A percentile compares a stretch with the other conserved stretches of the same genome.
Conservation (phyloP, 2,329 filamentous ascomycete genomes). For the Aaosphaeria arxii region DNA sequence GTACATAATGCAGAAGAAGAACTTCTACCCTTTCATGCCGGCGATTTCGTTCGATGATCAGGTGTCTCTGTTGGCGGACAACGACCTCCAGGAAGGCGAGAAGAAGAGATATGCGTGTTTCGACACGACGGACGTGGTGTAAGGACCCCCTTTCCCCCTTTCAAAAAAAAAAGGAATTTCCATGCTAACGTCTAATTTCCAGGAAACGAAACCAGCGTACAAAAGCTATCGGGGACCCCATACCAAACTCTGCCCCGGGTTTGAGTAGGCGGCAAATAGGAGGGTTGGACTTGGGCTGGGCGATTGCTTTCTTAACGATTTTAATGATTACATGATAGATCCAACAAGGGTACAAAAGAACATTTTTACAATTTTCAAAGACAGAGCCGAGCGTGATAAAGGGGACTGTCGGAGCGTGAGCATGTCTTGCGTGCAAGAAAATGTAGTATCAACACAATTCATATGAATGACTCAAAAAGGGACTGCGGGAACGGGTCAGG, state of each 20-base stretch:
- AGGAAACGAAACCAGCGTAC: neutral
- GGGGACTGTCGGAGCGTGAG: no score
- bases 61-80: constrained; percentile 27
- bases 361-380: no score
- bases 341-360: no score
- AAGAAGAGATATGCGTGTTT: constrained; percentile 25
- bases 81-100: constrained; percentile 30
- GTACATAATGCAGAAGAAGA: constrained; percentile 25
- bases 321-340: no score
- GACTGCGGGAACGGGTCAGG: no score
- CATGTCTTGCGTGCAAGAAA: no score
- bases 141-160: constrained; percentile 5
- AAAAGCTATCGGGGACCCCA: neutral
- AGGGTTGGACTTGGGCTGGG: no score
- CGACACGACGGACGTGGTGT: constrained; percentile 27
- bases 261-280: no score
- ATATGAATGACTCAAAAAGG: no score
- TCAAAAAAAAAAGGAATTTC: neutral
- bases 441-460: no score
- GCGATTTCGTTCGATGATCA: constrained; percentile 31
- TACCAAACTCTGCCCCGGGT: neutral
- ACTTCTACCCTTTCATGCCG: constrained; percentile 28
- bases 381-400: no score
- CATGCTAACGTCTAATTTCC: neutral
- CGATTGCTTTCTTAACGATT: no score